Percentiles rank a stretch among this genome's conserved stretches.
These are phyloP conservation scores for Hanseniaspora lachancei DNA, from an alignment of 805 yeast genomes.

Conservation along the genomic window DNA sequence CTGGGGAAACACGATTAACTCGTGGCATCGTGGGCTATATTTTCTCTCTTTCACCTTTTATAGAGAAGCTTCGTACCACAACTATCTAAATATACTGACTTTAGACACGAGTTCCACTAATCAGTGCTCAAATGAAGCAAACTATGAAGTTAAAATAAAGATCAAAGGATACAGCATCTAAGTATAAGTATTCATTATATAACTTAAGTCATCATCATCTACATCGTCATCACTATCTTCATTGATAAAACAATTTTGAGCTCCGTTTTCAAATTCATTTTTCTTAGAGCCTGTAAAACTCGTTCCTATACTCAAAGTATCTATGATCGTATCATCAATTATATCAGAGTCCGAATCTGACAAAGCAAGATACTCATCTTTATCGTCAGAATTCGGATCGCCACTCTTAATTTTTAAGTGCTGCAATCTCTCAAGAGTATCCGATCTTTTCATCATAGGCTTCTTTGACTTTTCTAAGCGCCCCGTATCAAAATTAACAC, in stretches of 20 bases:
- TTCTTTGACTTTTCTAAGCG: not conserved
- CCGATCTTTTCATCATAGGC: not conserved
- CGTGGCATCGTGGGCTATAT: too few relatives aligned
- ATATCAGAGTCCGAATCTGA: not conserved
- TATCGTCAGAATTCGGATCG: not conserved
- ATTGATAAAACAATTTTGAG: not conserved
- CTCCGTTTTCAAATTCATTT: conserved; percentile 1
- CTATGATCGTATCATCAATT: not conserved
- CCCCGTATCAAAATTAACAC: not conserved
- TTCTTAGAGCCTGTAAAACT: not conserved
- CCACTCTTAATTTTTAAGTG: not conserved
- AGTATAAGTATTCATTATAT: conserved; percentile 4
- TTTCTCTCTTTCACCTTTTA: not conserved
- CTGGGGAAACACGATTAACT: too few relatives aligned
- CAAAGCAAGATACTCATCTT: not conserved
- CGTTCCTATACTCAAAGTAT: not conserved
- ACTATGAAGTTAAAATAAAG: too few relatives aligned
- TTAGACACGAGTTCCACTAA: not conserved
- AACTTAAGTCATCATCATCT: conserved; percentile 3
- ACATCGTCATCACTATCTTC: not conserved
- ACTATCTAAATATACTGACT: not conserved
- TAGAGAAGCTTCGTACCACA: not conserved
- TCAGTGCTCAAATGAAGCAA: too few relatives aligned
- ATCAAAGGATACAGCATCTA: not conserved
- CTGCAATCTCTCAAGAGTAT: conserved; percentile 5